These are phyloP conservation scores for Macrophomina phaseolina DNA, from an alignment of 2,329 filamentous ascomycete genomes.

Conservation along the genomic window DNA sequence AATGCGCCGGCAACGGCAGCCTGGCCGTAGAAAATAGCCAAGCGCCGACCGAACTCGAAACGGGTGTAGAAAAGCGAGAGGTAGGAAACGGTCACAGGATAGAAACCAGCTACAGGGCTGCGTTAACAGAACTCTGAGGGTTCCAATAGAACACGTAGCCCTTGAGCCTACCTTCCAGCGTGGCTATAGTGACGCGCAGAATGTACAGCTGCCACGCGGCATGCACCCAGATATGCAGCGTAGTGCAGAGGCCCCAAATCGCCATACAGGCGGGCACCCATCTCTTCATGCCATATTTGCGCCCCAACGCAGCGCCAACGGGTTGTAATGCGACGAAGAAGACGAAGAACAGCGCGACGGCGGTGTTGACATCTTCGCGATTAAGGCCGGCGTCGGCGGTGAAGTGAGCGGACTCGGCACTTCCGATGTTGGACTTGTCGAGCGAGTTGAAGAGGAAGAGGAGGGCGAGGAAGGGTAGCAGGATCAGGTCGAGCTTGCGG, in stretches of 20 bases:
- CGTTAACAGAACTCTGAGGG: slow-evolving; percentile 22
- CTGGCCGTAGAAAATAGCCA: slow-evolving; percentile 64
- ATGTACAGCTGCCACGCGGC: slow-evolving; percentile 55
- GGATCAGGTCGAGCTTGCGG: slow-evolving; percentile 56
- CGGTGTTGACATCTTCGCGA: slow-evolving; percentile 60
- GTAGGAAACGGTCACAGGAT: slow-evolving; percentile 64
- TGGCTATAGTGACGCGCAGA: slow-evolving; percentile 54
- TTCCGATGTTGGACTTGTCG: slow-evolving; percentile 61
- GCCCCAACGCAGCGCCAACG: slow-evolving; percentile 61
- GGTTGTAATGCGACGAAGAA: slow-evolving; percentile 66
- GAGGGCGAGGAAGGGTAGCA: slow-evolving; percentile 58
- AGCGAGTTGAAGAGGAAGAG: slow-evolving; percentile 60
- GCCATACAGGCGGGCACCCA: slow-evolving; percentile 66
- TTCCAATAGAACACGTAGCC: neutral
- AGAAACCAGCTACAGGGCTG: slow-evolving; percentile 57
- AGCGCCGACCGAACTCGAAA: slow-evolving; percentile 61
- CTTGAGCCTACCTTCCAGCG: slow-evolving; percentile 48
- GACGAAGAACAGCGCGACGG: slow-evolving; percentile 63
- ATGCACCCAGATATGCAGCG: slow-evolving; percentile 54
- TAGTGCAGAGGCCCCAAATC: slow-evolving; percentile 58
- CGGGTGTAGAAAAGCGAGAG: slow-evolving; percentile 64
- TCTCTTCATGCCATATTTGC: slow-evolving; percentile 60
- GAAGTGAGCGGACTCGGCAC: slow-evolving; percentile 65
- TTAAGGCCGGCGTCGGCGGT: slow-evolving; percentile 60
- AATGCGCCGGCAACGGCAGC: slow-evolving; percentile 62